Evolutionary conservation across 768 basidiomycete species (phyloP).

Genomic region (Collybiopsis luxurians): DNA sequence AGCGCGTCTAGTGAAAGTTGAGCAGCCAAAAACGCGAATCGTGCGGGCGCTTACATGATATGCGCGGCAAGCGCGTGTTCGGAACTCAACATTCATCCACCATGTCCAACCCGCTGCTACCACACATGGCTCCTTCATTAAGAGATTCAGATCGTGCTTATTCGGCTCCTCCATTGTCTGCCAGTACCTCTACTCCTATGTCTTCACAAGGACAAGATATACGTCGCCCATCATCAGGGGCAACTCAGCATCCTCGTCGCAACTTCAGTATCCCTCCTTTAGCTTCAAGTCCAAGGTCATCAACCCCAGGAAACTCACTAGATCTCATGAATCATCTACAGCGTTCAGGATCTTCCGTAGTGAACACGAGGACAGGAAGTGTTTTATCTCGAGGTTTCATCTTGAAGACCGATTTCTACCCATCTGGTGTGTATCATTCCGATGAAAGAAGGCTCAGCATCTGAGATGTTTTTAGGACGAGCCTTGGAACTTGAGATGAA

Average conservation of each 20-base stretch:
- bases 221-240: neutral
- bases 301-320: conserved; percentile 27
- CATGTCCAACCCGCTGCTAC: neutral
- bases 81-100: neutral
- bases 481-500: conserved; percentile 90
- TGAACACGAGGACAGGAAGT: conserved; percentile 80
- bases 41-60: too few species aligned
- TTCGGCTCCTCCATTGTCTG: neutral
- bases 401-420: conserved; percentile 90
- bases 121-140: neutral
- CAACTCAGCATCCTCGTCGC: neutral
- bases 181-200: neutral
- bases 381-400: conserved; percentile 89
- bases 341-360: conserved; percentile 68
- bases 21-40: too few species aligned
- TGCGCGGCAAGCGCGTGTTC: neutral
- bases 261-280: neutral
- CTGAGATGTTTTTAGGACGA: conserved; percentile 61
- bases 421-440: conserved; percentile 49
- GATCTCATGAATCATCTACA: conserved; percentile 65
- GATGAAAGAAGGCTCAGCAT: neutral
- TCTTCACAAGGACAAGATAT: neutral
- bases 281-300: conserved; percentile 1
- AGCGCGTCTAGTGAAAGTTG: too few species aligned
- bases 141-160: neutral